Percentiles rank a stretch among this genome's conserved stretches.
Evolutionary conservation across 1,284 basidiomycete species (phyloP).

Genomic region (Neolentinus lepideus): DNA sequence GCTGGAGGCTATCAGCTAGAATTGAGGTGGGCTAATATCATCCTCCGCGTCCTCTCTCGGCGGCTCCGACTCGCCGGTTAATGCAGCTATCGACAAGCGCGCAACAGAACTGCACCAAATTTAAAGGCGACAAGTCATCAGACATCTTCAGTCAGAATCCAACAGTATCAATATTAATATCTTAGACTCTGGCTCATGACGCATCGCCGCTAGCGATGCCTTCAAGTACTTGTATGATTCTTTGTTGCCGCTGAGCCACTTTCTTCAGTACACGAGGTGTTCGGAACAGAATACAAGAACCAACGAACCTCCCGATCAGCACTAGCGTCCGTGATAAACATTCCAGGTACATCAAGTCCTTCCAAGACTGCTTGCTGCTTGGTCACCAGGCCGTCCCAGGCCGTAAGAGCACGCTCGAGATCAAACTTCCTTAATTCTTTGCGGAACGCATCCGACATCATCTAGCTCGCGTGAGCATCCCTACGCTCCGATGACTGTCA

Average conservation of each 20-base stretch:
- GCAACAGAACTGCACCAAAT: too few relatives aligned
- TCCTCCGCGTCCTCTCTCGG: too few relatives aligned
- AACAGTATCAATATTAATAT: not conserved
- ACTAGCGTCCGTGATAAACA: conserved; percentile 48
- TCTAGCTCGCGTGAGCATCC: conserved; percentile 26
- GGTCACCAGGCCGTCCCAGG: conserved; percentile 67
- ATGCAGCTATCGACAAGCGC: too few relatives aligned
- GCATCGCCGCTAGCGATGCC: conserved; percentile 25
- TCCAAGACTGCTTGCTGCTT: conserved; percentile 62
- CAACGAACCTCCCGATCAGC: conserved; percentile 48
- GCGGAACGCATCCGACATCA: conserved; percentile 52
- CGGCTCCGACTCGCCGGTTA: too few relatives aligned
- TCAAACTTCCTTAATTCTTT: conserved; percentile 63
- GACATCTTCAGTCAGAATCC: too few relatives aligned
- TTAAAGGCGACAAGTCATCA: too few relatives aligned
- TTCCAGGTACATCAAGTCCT: conserved; percentile 55
- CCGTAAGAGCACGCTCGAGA: conserved; percentile 49
- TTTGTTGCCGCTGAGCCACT: conserved; percentile 33
- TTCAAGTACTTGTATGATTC: conserved; percentile 43
- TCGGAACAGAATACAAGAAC: conserved; percentile 6
- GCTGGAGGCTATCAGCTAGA: too few relatives aligned
- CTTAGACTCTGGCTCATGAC: not conserved
- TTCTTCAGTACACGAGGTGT: conserved; percentile 5
- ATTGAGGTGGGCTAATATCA: too few relatives aligned
- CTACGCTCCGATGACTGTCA: not conserved